A percentile compares a stretch with the other conserved stretches of the same genome.
Evolutionary conservation across 805 yeast genomes (phyloP).

Genomic region (Kregervanrija fluxuum): DNA sequence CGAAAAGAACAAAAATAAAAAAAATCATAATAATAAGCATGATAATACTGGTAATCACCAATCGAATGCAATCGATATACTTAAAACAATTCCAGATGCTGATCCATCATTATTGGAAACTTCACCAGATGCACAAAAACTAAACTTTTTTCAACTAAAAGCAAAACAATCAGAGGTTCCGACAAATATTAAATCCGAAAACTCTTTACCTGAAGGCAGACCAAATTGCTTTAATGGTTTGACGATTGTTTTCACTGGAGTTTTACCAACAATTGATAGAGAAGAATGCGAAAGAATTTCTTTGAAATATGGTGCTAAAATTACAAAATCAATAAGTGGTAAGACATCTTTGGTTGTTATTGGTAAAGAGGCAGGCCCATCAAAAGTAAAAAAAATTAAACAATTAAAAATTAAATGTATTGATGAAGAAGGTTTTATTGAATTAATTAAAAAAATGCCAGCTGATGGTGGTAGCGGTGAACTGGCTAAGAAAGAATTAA

Average conservation of each 20-base stretch:
- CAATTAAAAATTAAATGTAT: slow-evolving; percentile 71
- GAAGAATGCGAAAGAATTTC: slow-evolving; percentile 70
- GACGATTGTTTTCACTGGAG: slow-evolving; percentile 91
- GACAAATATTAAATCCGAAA: slow-evolving; percentile 22
- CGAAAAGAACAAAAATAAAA: background rate
- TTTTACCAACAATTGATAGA: slow-evolving; percentile 71
- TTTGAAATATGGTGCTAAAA: slow-evolving; percentile 83
- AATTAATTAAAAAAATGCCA: slow-evolving; percentile 73
- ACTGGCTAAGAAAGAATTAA: slow-evolving; percentile 64
- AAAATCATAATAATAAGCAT: background rate
- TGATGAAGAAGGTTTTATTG: slow-evolving; percentile 78
- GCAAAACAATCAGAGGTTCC: slow-evolving; percentile 33
- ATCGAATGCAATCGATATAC: slow-evolving; percentile 44
- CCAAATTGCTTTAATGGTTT: slow-evolving; percentile 84
- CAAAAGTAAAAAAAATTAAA: slow-evolving; percentile 78
- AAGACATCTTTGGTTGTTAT: slow-evolving; percentile 84
- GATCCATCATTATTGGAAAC: slow-evolving; percentile 33
- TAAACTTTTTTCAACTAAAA: slow-evolving; percentile 48
- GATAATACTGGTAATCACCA: background rate
- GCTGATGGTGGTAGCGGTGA: slow-evolving; percentile 86
- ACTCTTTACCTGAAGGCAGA: slow-evolving; percentile 70
- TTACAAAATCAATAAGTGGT: slow-evolving; percentile 76
- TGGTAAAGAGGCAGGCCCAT: slow-evolving; percentile 95
- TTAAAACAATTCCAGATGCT: slow-evolving; percentile 68
- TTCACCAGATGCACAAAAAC: slow-evolving; percentile 42